Evolutionary conservation across 2,329 filamentous ascomycete species (phyloP).

Genomic region (Mariannaea sp.): DNA sequence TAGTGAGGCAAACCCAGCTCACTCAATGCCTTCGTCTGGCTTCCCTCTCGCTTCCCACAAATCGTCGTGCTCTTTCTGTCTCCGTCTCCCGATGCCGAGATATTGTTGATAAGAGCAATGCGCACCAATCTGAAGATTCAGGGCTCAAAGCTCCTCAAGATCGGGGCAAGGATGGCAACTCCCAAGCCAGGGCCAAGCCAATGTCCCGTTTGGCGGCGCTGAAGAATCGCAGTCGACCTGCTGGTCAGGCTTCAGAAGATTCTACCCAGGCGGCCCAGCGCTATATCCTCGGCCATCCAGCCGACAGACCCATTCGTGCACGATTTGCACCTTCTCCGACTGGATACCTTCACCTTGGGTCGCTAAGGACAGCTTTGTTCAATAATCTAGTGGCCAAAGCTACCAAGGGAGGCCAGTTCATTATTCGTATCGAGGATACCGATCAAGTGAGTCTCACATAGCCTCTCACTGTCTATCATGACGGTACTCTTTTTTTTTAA

Average conservation of each 20-base stretch:
- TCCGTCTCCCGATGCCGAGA: slow-evolving; percentile 16
- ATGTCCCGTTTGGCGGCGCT: slow-evolving; percentile 32
- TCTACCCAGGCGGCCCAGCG: slow-evolving; percentile 21
- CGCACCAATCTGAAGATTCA: neutral
- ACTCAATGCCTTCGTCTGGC: neutral
- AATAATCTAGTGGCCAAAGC: slow-evolving; percentile 90
- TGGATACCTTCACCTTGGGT: slow-evolving; percentile 90
- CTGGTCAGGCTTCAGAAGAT: neutral
- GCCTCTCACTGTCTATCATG: neutral
- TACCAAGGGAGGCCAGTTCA: slow-evolving; percentile 81
- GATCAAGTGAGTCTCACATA: slow-evolving; percentile 69
- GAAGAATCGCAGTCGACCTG: slow-evolving; percentile 25
- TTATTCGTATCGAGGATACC: slow-evolving; percentile 92
- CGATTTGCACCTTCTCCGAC: slow-evolving; percentile 96
- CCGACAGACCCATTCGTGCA: slow-evolving; percentile 59
- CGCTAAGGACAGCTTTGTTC: slow-evolving; percentile 89
- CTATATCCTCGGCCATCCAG: slow-evolving; percentile 49
- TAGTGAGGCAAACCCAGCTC: slow-evolving; percentile 15
- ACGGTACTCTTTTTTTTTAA: no score
- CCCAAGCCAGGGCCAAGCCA: slow-evolving; percentile 8
- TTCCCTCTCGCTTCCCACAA: neutral
- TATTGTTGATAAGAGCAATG: neutral
- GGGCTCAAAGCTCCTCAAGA: neutral
- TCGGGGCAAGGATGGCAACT: neutral
- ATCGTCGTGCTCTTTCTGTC: slow-evolving; percentile 21